Percentiles rank a stretch among this genome's conserved stretches.
phyloP scores from a whole-genome alignment of 2,329 filamentous ascomycete genomes.

The Sporothrix curviconia region DNA sequence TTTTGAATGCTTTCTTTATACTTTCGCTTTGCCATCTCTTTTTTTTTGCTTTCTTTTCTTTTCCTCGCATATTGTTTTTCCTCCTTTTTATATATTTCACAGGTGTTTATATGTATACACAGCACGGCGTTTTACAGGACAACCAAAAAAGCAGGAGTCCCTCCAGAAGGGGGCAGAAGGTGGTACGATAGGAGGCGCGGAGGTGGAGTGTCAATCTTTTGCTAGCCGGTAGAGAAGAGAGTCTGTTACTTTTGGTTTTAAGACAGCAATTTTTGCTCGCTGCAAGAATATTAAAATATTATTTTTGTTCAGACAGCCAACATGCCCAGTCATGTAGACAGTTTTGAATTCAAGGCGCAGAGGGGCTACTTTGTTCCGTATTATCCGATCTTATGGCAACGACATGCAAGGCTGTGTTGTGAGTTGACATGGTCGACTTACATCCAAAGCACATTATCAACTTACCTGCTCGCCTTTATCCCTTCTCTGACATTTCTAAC shows the following conservation, averaged over 20 bases:
- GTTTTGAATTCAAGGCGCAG: background rate
- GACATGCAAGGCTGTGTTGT: too few relatives aligned
- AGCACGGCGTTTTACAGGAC: constrained; percentile 11
- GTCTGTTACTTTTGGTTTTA: too few relatives aligned
- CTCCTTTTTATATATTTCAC: too few relatives aligned
- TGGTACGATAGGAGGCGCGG: too few relatives aligned
- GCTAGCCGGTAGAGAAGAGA: too few relatives aligned
- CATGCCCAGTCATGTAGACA: background rate
- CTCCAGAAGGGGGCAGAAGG: background rate
- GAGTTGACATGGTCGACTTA: too few relatives aligned
- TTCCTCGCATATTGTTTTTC: background rate
- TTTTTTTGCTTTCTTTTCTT: background rate
- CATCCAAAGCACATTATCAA: too few relatives aligned
- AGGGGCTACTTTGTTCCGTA: background rate
- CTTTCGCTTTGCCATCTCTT: background rate
- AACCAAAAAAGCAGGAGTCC: constrained; percentile 3
- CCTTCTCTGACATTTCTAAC: too few relatives aligned
- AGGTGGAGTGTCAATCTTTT: background rate
- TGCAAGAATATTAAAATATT: too few relatives aligned
- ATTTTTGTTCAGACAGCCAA: too few relatives aligned
- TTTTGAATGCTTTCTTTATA: background rate
- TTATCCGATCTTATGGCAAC: background rate
- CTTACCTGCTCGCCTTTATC: too few relatives aligned
- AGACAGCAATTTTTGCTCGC: too few relatives aligned
- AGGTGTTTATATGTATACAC: constrained; percentile 6